These are phyloP conservation scores for Gelatoporia subvermispora DNA, from an alignment of 768 basidiomycete species.

Conservation along the genomic window DNA sequence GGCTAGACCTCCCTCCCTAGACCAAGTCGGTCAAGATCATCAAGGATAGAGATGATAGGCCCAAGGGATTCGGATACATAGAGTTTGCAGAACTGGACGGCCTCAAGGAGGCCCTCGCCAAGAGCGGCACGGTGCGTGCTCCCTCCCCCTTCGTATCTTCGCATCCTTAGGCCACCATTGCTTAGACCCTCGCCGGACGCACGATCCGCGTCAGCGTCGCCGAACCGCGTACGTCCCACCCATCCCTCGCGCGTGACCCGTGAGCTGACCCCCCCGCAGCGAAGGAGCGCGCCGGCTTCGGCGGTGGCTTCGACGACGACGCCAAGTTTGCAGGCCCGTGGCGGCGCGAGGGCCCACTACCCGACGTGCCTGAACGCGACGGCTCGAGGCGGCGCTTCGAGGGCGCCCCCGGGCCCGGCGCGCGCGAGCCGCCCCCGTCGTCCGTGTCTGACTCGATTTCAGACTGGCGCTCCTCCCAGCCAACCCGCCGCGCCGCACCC, in stretches of 20 bases:
- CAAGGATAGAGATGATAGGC: constrained; percentile 87
- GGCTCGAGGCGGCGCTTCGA: constrained; percentile 64
- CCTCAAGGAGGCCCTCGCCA: constrained; percentile 77
- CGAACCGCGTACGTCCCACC: constrained; percentile 77
- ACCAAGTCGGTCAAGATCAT: constrained; percentile 89
- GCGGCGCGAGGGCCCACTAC: constrained; percentile 85
- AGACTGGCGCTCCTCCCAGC: constrained; percentile 66
- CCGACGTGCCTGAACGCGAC: constrained; percentile 60
- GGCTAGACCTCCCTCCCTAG: constrained; percentile 29
- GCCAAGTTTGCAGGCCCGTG: constrained; percentile 81
- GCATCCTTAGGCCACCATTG: not conserved
- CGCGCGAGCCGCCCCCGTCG: constrained; percentile 37
- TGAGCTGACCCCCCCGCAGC: constrained; percentile 38
- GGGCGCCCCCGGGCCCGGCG: constrained; percentile 38
- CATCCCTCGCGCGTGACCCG: constrained; percentile 5
- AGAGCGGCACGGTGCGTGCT: constrained; percentile 59
- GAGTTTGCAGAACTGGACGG: constrained; percentile 88
- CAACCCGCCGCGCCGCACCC: constrained; percentile 31
- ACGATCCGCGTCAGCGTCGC: constrained; percentile 90
- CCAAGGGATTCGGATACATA: constrained; percentile 97
- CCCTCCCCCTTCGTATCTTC: not conserved
- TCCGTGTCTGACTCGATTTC: constrained; percentile 54
- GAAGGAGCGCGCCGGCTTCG: constrained; percentile 65
- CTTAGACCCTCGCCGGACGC: constrained; percentile 68
- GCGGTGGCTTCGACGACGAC: constrained; percentile 59